Conservation (phyloP, 371 early-diverging fungal species). For the Mortierella sp. region DNA sequence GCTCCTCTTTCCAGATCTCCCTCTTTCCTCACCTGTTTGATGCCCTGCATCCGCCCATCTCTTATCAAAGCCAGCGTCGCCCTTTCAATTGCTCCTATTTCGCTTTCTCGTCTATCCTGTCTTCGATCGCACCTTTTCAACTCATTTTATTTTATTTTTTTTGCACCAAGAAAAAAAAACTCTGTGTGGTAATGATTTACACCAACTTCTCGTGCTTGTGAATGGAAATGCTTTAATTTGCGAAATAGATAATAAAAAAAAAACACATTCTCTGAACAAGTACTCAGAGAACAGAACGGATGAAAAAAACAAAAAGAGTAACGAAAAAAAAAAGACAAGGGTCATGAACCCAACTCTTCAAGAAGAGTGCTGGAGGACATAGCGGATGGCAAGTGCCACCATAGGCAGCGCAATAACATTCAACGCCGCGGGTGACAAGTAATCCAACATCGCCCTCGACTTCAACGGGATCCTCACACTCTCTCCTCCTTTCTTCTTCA, state of each 20-base stretch:
- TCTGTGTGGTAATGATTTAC: no score
- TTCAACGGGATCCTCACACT: slow-evolving; percentile 48
- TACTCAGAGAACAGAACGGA: background rate
- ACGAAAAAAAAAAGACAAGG: background rate
- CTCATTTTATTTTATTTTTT: background rate
- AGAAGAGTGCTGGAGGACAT: slow-evolving; percentile 25
- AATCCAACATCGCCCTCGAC: slow-evolving; percentile 34
- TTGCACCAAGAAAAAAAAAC: background rate
- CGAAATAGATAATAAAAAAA: background rate
- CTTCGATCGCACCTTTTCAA: background rate
- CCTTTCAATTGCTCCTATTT: background rate
- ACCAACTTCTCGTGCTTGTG: background rate
- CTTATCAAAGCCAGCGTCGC: background rate
- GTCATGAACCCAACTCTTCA: background rate
- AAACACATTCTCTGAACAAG: background rate
- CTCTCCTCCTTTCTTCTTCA: slow-evolving; percentile 17
- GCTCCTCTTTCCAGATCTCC: background rate
- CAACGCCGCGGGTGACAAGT: slow-evolving; percentile 33
- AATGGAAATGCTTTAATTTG: background rate
- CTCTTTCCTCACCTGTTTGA: background rate
- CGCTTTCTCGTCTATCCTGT: no score
- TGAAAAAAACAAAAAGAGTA: background rate
- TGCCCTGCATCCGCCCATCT: background rate
- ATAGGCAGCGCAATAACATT: slow-evolving; percentile 41
- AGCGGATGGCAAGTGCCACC: slow-evolving; percentile 34